A percentile compares a stretch with the other conserved stretches of the same genome.
Conservation (phyloP, 1,284 basidiomycete genomes). For the Puccinia polysora region DNA sequence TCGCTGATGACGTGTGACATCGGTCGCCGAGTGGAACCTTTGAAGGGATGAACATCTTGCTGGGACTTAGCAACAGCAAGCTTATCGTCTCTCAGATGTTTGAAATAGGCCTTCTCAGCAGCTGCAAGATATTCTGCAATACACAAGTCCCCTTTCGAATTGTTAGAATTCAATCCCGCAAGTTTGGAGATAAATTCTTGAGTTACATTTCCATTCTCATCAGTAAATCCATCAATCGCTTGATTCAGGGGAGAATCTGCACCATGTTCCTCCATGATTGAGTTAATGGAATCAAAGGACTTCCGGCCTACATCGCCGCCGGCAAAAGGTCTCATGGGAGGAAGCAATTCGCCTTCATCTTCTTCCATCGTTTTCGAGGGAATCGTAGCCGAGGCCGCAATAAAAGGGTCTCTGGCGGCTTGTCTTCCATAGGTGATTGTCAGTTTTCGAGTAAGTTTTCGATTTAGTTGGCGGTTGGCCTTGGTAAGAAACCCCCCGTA, state of each 20-base stretch:
- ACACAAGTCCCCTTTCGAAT: constrained; percentile 81
- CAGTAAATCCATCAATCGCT: constrained; percentile 81
- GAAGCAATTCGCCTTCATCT: constrained; percentile 34
- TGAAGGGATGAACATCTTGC: background rate
- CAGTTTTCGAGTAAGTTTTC: constrained; percentile 34
- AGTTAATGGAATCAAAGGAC: constrained; percentile 81
- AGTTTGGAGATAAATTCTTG: constrained; percentile 80
- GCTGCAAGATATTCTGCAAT: constrained; percentile 84
- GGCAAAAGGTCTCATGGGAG: constrained; percentile 37
- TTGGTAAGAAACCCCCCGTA: constrained; percentile 40
- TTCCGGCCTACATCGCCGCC: background rate
- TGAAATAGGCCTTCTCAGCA: constrained; percentile 84
- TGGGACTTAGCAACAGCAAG: constrained; percentile 45
- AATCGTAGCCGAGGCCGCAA: background rate
- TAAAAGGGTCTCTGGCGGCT: constrained; percentile 42
- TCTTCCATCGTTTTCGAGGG: background rate
- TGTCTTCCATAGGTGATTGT: constrained; percentile 41
- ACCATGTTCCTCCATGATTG: constrained; percentile 78
- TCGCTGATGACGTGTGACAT: constrained; percentile 37
- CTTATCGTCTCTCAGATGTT: constrained; percentile 80
- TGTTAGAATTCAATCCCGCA: constrained; percentile 69
- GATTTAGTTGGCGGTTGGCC: constrained; percentile 40
- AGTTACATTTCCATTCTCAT: constrained; percentile 81
- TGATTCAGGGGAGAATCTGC: constrained; percentile 81
- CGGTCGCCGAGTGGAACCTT: background rate